Evolutionary conservation across 352 stramenopile genomes (phyloP).

Genomic region (Aphanomyces stellatus): DNA sequence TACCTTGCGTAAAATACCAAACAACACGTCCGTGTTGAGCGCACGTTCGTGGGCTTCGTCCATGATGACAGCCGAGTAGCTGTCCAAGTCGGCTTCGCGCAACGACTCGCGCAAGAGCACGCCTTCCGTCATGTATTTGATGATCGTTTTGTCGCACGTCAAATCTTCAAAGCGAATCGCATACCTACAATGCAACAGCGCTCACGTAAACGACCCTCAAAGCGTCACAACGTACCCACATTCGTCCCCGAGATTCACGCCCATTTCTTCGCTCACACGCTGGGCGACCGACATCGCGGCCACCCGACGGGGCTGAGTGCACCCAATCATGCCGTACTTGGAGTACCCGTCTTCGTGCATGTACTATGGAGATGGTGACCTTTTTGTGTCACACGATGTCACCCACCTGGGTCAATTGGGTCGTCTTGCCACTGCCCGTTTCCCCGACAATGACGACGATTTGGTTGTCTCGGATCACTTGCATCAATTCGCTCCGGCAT

Average conservation of each 20-base stretch:
- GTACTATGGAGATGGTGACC: slow-evolving; percentile 32
- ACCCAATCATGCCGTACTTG: slow-evolving; percentile 88
- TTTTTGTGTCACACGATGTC: not conserved
- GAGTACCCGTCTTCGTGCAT: slow-evolving; percentile 88
- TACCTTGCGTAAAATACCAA: slow-evolving; percentile 86
- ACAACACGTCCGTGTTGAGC: slow-evolving; percentile 92
- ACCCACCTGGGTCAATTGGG: slow-evolving; percentile 90
- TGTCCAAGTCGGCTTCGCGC: slow-evolving; percentile 76
- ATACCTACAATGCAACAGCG: slow-evolving; percentile 44
- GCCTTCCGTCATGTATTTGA: slow-evolving; percentile 97
- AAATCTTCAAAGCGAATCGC: slow-evolving; percentile 94
- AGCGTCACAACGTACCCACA: slow-evolving; percentile 57
- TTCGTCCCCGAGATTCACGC: slow-evolving; percentile 86
- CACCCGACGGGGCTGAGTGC: slow-evolving; percentile 97
- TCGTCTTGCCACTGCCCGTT: slow-evolving; percentile 97
- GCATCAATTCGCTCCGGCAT: slow-evolving; percentile 93
- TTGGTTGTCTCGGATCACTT: slow-evolving; percentile 97
- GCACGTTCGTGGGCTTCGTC: slow-evolving; percentile 93
- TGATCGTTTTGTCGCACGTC: slow-evolving; percentile 90
- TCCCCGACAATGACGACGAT: slow-evolving; percentile 98
- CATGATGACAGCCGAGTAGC: slow-evolving; percentile 88
- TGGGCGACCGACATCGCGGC: slow-evolving; percentile 98
- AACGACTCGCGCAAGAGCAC: slow-evolving; percentile 91
- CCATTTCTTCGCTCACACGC: slow-evolving; percentile 97
- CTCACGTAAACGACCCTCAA: slow-evolving; percentile 11